These are phyloP conservation scores for Abelmoschus esculentus DNA, from an alignment of 345 rosid species.

Conservation along the genomic window DNA sequence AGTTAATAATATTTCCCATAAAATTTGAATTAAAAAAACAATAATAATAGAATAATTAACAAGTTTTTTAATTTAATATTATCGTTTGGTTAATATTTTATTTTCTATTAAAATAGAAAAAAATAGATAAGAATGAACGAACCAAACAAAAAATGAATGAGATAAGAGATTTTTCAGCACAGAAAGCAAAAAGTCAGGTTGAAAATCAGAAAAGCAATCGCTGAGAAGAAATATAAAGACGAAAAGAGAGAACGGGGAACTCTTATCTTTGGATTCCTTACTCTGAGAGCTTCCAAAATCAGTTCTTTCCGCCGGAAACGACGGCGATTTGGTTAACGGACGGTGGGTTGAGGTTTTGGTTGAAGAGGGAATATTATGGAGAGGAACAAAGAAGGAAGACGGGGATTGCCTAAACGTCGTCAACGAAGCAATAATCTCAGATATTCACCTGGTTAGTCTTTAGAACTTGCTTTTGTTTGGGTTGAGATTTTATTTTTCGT, in stretches of 20 bases:
- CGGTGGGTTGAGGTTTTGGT: neutral
- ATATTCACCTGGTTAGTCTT: slow-evolving; percentile 23
- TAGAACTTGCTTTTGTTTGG: neutral
- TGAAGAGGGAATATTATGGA: slow-evolving; percentile 28
- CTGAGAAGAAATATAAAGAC: neutral
- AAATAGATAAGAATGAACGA: neutral
- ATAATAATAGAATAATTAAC: no score
- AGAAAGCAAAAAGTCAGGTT: slow-evolving; percentile 2
- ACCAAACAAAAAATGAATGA: neutral
- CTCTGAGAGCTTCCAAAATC: slow-evolving; percentile 1
- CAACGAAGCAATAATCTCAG: slow-evolving; percentile 26
- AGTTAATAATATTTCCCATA: neutral
- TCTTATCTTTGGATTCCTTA: neutral
- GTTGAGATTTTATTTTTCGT: neutral
- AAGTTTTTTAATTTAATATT: neutral
- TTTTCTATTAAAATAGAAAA: neutral
- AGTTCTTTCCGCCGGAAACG: slow-evolving; percentile 1
- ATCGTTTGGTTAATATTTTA: neutral
- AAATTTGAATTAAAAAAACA: no score
- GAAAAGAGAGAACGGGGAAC: neutral
- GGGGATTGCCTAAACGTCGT: slow-evolving; percentile 41
- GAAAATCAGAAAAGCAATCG: neutral
- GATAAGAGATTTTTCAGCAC: slow-evolving; percentile 15
- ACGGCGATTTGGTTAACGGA: slow-evolving; percentile 10
- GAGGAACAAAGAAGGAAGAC: slow-evolving; percentile 36